These are phyloP conservation scores for Rosellinia necatrix DNA, from an alignment of 2,329 filamentous ascomycete genomes.

Conservation along the genomic window DNA sequence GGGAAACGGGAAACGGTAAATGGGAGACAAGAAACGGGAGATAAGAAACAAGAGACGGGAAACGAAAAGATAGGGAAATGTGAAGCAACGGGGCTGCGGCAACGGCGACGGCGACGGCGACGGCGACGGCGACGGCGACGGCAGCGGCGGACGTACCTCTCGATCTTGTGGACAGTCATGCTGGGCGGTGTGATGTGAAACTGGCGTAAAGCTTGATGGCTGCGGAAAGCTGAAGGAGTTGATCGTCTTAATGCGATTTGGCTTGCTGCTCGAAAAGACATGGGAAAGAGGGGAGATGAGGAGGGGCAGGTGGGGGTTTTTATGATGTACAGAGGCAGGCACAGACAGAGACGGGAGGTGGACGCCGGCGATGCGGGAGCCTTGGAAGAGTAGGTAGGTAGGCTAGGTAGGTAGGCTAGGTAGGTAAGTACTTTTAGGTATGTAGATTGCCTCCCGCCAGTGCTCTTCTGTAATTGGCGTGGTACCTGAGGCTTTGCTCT, in stretches of 20 bases:
- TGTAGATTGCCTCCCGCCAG: too few relatives aligned
- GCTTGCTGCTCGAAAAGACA: slow-evolving; percentile 32
- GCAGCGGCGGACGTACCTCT: slow-evolving; percentile 40
- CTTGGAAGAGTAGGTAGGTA: slow-evolving; percentile 14
- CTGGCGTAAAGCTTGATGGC: slow-evolving; percentile 33
- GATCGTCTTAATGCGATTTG: slow-evolving; percentile 31
- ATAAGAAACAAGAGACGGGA: too few relatives aligned
- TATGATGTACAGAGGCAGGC: slow-evolving; percentile 11
- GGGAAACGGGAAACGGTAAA: not conserved
- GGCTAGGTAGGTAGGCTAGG: too few relatives aligned
- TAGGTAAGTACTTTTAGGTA: too few relatives aligned
- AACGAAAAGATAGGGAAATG: too few relatives aligned
- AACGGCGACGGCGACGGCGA: too few relatives aligned
- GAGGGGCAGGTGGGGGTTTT: slow-evolving; percentile 30
- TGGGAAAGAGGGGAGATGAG: slow-evolving; percentile 16
- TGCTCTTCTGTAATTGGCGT: slow-evolving; percentile 15
- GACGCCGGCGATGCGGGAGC: not conserved
- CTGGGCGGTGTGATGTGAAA: slow-evolving; percentile 48
- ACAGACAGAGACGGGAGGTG: not conserved
- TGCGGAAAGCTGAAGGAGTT: slow-evolving; percentile 22
- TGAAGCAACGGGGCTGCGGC: too few relatives aligned
- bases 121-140: not conserved
- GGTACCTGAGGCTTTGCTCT: too few relatives aligned
- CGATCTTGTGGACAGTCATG: slow-evolving; percentile 50
- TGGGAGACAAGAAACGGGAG: not conserved